Evolutionary conservation across 352 stramenopile species (phyloP).

Genomic region (Peronospora tabacina): DNA sequence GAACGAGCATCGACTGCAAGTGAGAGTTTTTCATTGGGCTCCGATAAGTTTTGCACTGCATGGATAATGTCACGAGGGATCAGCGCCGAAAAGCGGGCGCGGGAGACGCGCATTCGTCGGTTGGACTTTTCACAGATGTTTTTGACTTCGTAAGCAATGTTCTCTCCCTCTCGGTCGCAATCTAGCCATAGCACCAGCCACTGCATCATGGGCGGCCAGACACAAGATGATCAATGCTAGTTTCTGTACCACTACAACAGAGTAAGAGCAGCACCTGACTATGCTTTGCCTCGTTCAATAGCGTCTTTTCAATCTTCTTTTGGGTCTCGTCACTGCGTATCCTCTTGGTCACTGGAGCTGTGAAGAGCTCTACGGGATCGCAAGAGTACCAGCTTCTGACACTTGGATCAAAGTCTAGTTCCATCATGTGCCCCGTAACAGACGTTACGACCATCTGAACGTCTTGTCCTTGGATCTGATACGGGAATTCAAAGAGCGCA

Average conservation of each 20-base stretch:
- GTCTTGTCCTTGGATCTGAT: slow-evolving; percentile 70
- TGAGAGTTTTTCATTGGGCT: slow-evolving; percentile 76
- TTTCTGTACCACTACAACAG: background rate
- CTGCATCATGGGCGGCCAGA: slow-evolving; percentile 17
- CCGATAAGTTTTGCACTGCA: slow-evolving; percentile 74
- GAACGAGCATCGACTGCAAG: slow-evolving; percentile 87
- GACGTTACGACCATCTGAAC: slow-evolving; percentile 93
- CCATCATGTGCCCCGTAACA: slow-evolving; percentile 97
- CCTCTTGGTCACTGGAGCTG: slow-evolving; percentile 76
- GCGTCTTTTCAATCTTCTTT: slow-evolving; percentile 86
- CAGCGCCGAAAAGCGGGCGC: slow-evolving; percentile 90
- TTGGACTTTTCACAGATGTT: slow-evolving; percentile 78
- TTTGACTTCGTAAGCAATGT: slow-evolving; percentile 97
- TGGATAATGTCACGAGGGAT: slow-evolving; percentile 88
- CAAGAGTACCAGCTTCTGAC: slow-evolving; percentile 91
- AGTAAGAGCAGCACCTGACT: slow-evolving; percentile 38
- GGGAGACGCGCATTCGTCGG: slow-evolving; percentile 63
- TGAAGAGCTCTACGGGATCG: slow-evolving; percentile 92
- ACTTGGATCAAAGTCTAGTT: slow-evolving; percentile 90
- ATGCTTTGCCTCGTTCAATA: slow-evolving; percentile 77
- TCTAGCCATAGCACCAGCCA: slow-evolving; percentile 97
- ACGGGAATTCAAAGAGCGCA: slow-evolving; percentile 88
- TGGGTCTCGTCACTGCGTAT: slow-evolving; percentile 78
- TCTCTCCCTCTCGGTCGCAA: slow-evolving; percentile 99
- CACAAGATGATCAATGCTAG: slow-evolving; percentile 6